phyloP scores from a whole-genome alignment of 2,329 filamentous ascomycete species.

The Calonectria fujianensis region DNA sequence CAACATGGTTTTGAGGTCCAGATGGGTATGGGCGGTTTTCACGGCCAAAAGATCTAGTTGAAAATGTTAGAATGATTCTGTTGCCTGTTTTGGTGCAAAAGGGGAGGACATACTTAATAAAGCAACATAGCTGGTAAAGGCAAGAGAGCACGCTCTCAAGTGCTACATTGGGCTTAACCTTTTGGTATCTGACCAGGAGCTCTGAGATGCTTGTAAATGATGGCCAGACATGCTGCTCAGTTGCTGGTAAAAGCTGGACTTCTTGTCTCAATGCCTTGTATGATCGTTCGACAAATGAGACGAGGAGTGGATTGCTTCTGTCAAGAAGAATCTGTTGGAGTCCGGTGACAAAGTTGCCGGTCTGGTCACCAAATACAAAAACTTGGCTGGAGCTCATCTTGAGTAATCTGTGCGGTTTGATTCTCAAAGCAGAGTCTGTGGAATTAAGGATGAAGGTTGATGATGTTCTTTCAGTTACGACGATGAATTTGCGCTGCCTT shows the following conservation, averaged over 20 bases:
- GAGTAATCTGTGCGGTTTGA: constrained; percentile 10
- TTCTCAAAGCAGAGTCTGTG: constrained; percentile 16
- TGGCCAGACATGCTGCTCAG: constrained; percentile 17
- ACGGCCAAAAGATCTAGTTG: constrained; percentile 17
- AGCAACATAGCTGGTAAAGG: constrained; percentile 18
- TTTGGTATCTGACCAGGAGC: constrained; percentile 22
- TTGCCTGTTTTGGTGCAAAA: neutral
- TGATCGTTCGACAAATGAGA: constrained; percentile 26
- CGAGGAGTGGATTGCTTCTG: constrained; percentile 9
- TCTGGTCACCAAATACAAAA: constrained; percentile 17
- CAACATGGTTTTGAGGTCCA: constrained; percentile 22
- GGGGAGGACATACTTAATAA: constrained; percentile 14
- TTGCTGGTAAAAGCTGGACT: constrained; percentile 22
- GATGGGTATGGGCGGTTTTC: constrained; percentile 16
- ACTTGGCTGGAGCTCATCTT: constrained; percentile 22
- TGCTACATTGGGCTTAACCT: constrained; percentile 20
- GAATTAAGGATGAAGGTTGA: constrained; percentile 11
- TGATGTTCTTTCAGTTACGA: constrained; percentile 8
- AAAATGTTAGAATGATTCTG: constrained; percentile 12
- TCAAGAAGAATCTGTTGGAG: constrained; percentile 18
- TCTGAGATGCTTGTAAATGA: constrained; percentile 21
- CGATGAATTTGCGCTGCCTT: constrained; percentile 14
- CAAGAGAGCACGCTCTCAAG: constrained; percentile 22
- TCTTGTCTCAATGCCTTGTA: constrained; percentile 26
- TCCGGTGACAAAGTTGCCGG: constrained; percentile 12